Conservation (phyloP, 1,284 basidiomycete genomes). For the Leccinum cinnamomeum region DNA sequence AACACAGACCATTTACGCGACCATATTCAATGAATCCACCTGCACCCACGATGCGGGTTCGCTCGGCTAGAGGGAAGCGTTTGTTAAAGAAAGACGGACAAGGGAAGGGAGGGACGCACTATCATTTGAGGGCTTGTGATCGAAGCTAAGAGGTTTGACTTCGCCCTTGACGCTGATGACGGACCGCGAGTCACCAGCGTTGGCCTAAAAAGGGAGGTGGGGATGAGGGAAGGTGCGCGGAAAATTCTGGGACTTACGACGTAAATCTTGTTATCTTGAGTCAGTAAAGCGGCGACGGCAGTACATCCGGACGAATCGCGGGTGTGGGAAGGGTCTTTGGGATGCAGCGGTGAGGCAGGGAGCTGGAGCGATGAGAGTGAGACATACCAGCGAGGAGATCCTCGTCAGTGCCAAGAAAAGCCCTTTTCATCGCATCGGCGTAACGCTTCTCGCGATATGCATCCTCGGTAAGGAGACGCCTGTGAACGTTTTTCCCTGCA, state of each 20-base stretch:
- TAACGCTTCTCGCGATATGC: conserved; percentile 74
- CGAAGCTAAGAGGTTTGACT: conserved; percentile 87
- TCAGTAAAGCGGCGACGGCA: conserved; percentile 87
- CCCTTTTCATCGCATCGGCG: conserved; percentile 78
- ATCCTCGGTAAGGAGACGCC: conserved; percentile 72
- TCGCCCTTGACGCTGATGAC: conserved; percentile 88
- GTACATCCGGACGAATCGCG: conserved; percentile 97
- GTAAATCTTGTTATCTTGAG: conserved; percentile 75
- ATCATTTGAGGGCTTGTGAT: conserved; percentile 94
- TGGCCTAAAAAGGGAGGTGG: conserved; percentile 62
- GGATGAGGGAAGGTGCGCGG: background rate
- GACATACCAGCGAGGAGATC: conserved; percentile 83
- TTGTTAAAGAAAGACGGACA: background rate
- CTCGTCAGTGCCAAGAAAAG: conserved; percentile 94
- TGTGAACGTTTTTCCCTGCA: conserved; percentile 88
- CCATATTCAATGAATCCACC: conserved; percentile 98
- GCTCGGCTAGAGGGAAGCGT: conserved; percentile 62
- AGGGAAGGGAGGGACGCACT: conserved; percentile 45
- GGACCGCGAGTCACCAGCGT: conserved; percentile 95
- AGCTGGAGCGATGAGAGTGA: background rate
- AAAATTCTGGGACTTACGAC: conserved; percentile 50
- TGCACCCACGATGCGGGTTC: conserved; percentile 84
- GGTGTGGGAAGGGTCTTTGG: conserved; percentile 77
- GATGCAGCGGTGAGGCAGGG: background rate
- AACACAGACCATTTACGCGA: conserved; percentile 85